Base-by-base conservation (phyloP, 1,284 basidiomycete genomes). In the Rhodofomes roseus region DNA sequence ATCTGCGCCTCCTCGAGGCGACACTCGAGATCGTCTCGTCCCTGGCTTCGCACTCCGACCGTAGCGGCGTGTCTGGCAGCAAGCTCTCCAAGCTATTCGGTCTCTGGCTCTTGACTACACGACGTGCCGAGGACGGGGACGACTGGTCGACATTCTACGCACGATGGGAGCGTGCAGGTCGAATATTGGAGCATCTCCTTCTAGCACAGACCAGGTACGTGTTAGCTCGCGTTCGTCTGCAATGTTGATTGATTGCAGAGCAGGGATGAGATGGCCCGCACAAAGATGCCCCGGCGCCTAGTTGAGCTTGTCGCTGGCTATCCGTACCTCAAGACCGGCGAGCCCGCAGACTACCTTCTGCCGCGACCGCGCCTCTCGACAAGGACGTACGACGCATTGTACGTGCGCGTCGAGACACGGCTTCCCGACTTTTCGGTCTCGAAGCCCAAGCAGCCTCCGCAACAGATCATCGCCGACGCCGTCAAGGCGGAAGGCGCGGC, bases 141-240 rank as follows among this genome's bases (percentile, higher is more conserved):
- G 81, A 84, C 59, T 86, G 81, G 82, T 46, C 70, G 12, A 65
- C 77, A n/a, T 90, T 92, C 67, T 92, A 91, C 70, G 73, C 76
- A 2, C 79, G 84, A 27, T 92, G 90, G 90, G 87, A 92, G 66
- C 77, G 78, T 29, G 80, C 82, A 22, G 90, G 87, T 27, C 76
- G 87, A 23, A 81, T 87, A 46, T 68, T 91, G 51, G 90, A 91
- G 66, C 90, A 92, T 70, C 61, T 92, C 6, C 90, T 90, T 73
- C 74, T 92, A 59, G 79, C 85, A 14, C 78, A 81, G 60, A 82
- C 91, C 56, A 81, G 89, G 89, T 89, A 57, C 56, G 79, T 69
- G 9, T 41, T 39, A 25, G 34, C 50, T 51, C 5, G 40, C 23
- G 36, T 23, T 18, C 43, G 60, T 43, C 34, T 56, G 55, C 11